These are phyloP conservation scores for Penicillium sp. DNA, from an alignment of 2,329 filamentous ascomycete species.

Conservation along the genomic window DNA sequence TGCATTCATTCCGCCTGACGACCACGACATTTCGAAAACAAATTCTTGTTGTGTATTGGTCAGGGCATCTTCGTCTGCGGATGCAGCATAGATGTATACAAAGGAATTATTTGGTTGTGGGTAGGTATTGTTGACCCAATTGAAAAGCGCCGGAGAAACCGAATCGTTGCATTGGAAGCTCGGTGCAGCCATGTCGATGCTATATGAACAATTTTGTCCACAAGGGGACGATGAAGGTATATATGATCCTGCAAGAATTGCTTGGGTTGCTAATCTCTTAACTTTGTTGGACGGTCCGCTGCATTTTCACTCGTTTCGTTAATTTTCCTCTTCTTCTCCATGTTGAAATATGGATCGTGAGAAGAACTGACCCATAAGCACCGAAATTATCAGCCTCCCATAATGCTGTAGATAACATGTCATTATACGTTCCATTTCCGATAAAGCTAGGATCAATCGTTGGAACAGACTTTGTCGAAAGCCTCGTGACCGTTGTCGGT, in stretches of 20 bases:
- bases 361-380: constrained; percentile 3
- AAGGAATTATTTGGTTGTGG: neutral
- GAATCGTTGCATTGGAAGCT: constrained; percentile 7
- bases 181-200: neutral
- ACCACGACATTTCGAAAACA: constrained; percentile 8
- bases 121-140: constrained; percentile 6
- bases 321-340: neutral
- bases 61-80: neutral
- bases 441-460: neutral
- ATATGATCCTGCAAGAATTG: constrained; percentile 6
- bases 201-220: constrained; percentile 6
- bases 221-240: neutral
- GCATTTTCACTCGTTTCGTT: neutral
- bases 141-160: constrained; percentile 1
- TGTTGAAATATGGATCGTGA: neutral
- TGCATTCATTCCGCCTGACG: neutral
- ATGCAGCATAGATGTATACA: constrained; percentile 1
- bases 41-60: neutral
- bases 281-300: neutral
- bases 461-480: neutral
- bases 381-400: constrained; percentile 8
- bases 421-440: neutral
- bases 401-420: neutral
- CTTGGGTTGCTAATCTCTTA: neutral
- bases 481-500: neutral